Evolutionary conservation across 768 basidiomycete species (phyloP).

Genomic region (Panaeolus papilionaceus): DNA sequence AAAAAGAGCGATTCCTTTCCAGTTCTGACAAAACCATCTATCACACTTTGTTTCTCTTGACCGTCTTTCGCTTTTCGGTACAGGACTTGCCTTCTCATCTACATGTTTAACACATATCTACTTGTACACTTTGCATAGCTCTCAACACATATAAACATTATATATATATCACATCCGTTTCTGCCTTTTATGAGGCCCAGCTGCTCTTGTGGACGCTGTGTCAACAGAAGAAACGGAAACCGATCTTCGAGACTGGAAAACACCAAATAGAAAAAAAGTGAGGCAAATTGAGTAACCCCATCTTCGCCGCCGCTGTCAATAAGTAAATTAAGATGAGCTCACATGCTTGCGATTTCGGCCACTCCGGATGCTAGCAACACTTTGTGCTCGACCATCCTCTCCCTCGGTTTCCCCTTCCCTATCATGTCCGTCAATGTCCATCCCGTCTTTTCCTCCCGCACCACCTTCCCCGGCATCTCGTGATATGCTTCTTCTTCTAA

Average conservation of each 20-base stretch:
- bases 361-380: constrained; percentile 65
- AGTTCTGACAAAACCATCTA: constrained; percentile 2
- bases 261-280: constrained; percentile 16
- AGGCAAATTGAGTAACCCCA: constrained; percentile 2
- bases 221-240: constrained; percentile 81
- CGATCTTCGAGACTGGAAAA: constrained; percentile 59
- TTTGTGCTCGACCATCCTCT: constrained; percentile 66
- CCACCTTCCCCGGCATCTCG: constrained; percentile 41
- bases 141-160: constrained; percentile 16
- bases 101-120: constrained; percentile 27
- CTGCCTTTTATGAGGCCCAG: constrained; percentile 57
- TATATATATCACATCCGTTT: constrained; percentile 49
- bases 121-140: constrained; percentile 22
- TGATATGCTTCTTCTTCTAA: constrained; percentile 51
- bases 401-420: constrained; percentile 44
- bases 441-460: constrained; percentile 39
- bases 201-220: constrained; percentile 56
- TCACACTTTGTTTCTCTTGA: neutral
- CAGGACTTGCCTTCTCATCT: constrained; percentile 16
- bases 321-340: constrained; percentile 17
- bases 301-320: constrained; percentile 2
- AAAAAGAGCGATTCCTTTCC: neutral
- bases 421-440: constrained; percentile 38
- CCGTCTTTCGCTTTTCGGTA: constrained; percentile 7
- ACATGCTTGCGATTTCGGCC: constrained; percentile 67